Evolutionary conservation across 495 filamentous ascomycete genomes (phyloP).

Genomic region (Penicillium bovifimosum): DNA sequence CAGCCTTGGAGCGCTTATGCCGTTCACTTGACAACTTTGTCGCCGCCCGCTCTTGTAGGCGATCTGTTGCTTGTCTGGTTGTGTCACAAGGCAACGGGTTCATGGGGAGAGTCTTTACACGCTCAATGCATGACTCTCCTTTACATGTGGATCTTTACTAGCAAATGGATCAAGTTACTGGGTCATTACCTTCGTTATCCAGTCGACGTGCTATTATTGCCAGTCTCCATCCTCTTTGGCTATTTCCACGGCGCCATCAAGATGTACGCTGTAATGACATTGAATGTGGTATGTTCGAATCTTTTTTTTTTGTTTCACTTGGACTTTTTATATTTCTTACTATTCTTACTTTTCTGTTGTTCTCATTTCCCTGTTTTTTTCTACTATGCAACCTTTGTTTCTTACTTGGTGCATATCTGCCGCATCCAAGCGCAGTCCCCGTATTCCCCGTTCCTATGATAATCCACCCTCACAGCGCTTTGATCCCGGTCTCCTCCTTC

Average conservation of each 20-base stretch:
- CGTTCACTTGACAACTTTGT: conserved; percentile 67
- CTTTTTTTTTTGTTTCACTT: conserved; percentile 1
- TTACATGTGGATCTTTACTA: conserved; percentile 58
- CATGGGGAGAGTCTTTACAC: conserved; percentile 39
- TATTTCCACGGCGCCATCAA: conserved; percentile 76
- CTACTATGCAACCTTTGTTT: neutral
- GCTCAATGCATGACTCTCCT: conserved; percentile 46
- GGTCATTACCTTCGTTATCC: conserved; percentile 70
- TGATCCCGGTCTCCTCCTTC: conserved; percentile 24
- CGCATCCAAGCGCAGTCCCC: conserved; percentile 9
- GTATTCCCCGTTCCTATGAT: conserved; percentile 14
- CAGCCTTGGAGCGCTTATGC: conserved; percentile 75
- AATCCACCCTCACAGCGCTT: conserved; percentile 24
- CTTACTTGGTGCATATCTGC: conserved; percentile 1
- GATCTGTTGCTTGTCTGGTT: conserved; percentile 58
- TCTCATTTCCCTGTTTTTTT: neutral
- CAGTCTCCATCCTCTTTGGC: conserved; percentile 70
- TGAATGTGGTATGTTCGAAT: conserved; percentile 56
- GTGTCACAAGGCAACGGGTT: conserved; percentile 40
- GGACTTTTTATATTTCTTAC: neutral
- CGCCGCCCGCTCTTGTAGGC: conserved; percentile 59
- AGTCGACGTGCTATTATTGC: conserved; percentile 60
- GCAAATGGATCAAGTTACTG: conserved; percentile 71
- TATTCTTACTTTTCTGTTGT: conserved; percentile 10
- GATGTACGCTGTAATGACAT: conserved; percentile 64